A percentile compares a stretch with the other conserved stretches of the same genome.
Evolutionary conservation across 768 basidiomycete species (phyloP).

Genomic region (Rhizopogon sp.): DNA sequence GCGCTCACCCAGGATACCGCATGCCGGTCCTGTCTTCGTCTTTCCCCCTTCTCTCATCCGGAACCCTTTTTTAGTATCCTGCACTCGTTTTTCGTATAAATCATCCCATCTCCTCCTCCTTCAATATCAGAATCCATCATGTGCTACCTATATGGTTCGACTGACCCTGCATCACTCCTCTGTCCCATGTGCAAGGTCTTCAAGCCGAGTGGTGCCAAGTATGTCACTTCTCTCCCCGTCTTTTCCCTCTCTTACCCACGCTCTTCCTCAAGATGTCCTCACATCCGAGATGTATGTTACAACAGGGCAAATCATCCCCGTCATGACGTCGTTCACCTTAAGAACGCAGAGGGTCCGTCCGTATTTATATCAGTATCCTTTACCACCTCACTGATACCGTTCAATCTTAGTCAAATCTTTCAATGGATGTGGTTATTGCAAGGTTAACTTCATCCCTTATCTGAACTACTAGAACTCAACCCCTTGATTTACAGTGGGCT

Average conservation of each 20-base stretch:
- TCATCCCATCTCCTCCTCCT: slow-evolving; percentile 13
- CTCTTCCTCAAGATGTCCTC: slow-evolving; percentile 57
- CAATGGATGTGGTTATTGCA: slow-evolving; percentile 88
- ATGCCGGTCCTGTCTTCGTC: slow-evolving; percentile 31
- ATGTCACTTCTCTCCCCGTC: slow-evolving; percentile 9
- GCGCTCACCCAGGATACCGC: slow-evolving; percentile 30
- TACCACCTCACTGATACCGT: slow-evolving; percentile 12
- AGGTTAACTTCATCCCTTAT: slow-evolving; percentile 42
- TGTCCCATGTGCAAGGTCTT: slow-evolving; percentile 89
- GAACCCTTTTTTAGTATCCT: slow-evolving; percentile 30
- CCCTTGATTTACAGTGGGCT: slow-evolving; percentile 56
- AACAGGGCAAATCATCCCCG: slow-evolving; percentile 72
- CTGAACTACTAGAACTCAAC: slow-evolving; percentile 14
- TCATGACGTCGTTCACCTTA: slow-evolving; percentile 72
- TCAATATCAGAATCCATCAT: slow-evolving; percentile 28
- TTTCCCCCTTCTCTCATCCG: slow-evolving; percentile 28
- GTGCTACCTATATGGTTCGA: slow-evolving; percentile 70
- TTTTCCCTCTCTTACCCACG: slow-evolving; percentile 14
- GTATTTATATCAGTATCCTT: slow-evolving; percentile 17
- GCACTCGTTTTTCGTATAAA: slow-evolving; percentile 22
- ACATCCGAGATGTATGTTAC: slow-evolving; percentile 68
- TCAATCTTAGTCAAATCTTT: slow-evolving; percentile 61
- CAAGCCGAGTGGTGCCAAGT: slow-evolving; percentile 56
- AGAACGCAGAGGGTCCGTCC: slow-evolving; percentile 79
- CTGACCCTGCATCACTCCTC: slow-evolving; percentile 59